A percentile compares a stretch with the other conserved stretches of the same genome.
Conservation (phyloP, 164 flowering plant species). For the Houttuynia cordata region DNA sequence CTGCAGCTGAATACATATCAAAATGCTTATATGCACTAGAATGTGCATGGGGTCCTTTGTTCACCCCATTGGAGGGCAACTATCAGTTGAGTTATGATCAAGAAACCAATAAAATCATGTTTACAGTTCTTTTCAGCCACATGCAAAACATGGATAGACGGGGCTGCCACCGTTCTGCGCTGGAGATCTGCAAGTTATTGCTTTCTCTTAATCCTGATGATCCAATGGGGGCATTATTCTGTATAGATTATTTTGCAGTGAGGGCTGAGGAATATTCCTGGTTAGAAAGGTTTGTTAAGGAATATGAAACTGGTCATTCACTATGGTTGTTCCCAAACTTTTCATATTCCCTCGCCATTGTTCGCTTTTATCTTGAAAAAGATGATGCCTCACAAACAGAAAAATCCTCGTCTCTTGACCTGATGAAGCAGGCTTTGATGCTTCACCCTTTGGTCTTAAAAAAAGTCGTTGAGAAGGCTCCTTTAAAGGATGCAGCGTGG, state of each 20-base stretch:
- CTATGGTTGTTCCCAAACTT: conserved; percentile 90
- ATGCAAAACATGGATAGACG: conserved; percentile 89
- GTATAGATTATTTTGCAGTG: conserved; percentile 75
- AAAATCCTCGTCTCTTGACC: conserved; percentile 60
- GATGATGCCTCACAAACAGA: conserved; percentile 14
- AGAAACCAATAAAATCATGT: conserved; percentile 75
- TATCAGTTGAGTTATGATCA: conserved; percentile 60
- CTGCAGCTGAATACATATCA: conserved; percentile 58
- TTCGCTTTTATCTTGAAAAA: conserved; percentile 65
- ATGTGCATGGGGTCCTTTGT: conserved; percentile 92
- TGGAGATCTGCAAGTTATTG: conserved; percentile 82
- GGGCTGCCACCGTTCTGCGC: conserved; percentile 93
- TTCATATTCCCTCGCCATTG: conserved; percentile 76
- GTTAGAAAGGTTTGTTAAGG: conserved; percentile 70
- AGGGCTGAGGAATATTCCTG: conserved; percentile 80
- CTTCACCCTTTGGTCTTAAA: conserved; percentile 79
- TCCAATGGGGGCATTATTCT: conserved; percentile 78
- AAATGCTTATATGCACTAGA: conserved; percentile 81
- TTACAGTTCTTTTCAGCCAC: conserved; percentile 60
- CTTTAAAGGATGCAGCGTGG: conserved; percentile 74
- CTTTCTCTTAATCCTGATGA: conserved; percentile 85
- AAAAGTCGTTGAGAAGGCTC: conserved; percentile 72
- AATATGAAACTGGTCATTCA: conserved; percentile 53
- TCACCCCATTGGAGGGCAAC: conserved; percentile 65
- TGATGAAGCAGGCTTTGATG: conserved; percentile 92